Evolutionary conservation across 176 grass and related monocot genomes (phyloP).

Genomic region (Poa pratensis): DNA sequence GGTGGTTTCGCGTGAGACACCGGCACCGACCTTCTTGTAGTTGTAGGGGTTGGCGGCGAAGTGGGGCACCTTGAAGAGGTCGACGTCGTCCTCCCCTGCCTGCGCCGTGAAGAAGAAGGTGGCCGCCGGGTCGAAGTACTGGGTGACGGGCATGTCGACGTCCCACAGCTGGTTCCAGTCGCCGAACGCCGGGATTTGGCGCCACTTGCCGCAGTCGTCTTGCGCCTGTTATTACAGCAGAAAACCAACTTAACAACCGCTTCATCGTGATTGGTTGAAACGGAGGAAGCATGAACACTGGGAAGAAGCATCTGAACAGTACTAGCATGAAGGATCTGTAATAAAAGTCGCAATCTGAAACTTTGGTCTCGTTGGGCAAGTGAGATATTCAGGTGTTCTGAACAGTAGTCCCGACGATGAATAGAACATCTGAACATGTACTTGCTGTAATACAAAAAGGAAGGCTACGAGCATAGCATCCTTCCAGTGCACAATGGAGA

Average conservation of each 20-base stretch:
- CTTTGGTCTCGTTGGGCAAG: too few species aligned
- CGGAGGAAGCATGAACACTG: background rate
- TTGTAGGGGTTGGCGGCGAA: slow-evolving; percentile 53
- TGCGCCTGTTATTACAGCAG: slow-evolving; percentile 16
- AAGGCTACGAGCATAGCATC: slow-evolving; percentile 35
- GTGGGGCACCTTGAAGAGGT: slow-evolving; percentile 83
- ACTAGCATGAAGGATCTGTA: background rate
- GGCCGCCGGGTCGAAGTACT: slow-evolving; percentile 67
- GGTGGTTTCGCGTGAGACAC: background rate
- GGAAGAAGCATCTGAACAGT: background rate
- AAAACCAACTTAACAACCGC: background rate
- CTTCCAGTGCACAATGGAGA: background rate
- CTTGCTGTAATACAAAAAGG: background rate
- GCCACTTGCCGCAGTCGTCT: slow-evolving; percentile 57
- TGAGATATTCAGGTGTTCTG: too few species aligned
- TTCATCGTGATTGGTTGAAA: background rate
- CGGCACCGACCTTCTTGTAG: slow-evolving; percentile 58
- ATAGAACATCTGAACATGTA: background rate
- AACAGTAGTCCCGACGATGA: background rate
- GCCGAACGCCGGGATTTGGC: slow-evolving; percentile 75
- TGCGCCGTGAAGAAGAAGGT: slow-evolving; percentile 68
- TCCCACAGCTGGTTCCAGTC: slow-evolving; percentile 78
- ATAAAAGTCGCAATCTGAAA: too few species aligned
- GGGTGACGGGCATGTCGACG: slow-evolving; percentile 66
- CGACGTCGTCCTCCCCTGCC: slow-evolving; percentile 55